Evolutionary conservation across 1,139 yeast species (phyloP).

Genomic region (Suhomyces kunorum): DNA sequence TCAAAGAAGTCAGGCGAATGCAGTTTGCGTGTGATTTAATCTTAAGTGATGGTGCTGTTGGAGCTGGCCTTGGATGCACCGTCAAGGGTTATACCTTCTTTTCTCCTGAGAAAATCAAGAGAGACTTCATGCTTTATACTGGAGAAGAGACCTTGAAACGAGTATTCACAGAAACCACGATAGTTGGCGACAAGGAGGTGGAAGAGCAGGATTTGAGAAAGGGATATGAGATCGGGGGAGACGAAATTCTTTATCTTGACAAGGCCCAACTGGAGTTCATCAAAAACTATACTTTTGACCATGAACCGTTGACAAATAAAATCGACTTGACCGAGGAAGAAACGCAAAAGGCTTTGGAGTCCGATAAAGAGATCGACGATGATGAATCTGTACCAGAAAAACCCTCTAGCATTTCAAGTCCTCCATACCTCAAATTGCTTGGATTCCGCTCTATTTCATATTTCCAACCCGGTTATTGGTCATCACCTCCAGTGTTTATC

Average conservation of each 20-base stretch:
- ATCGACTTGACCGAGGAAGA: not conserved
- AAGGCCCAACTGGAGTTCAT: constrained; percentile 32
- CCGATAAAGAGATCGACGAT: constrained; percentile 14
- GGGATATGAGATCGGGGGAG: constrained; percentile 33
- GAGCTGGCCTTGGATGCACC: constrained; percentile 58
- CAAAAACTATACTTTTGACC: constrained; percentile 40
- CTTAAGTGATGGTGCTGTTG: constrained; percentile 40
- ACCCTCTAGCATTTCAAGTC: constrained; percentile 20
- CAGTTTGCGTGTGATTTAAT: constrained; percentile 60
- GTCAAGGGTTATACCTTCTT: constrained; percentile 72
- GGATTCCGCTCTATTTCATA: constrained; percentile 58
- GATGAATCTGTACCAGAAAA: constrained; percentile 14
- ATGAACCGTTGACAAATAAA: constrained; percentile 18
- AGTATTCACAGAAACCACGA: constrained; percentile 51
- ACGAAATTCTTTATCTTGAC: constrained; percentile 29
- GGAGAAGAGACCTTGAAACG: constrained; percentile 52
- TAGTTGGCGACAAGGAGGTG: constrained; percentile 23
- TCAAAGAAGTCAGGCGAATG: constrained; percentile 63
- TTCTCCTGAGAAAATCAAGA: constrained; percentile 51
- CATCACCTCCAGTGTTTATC: constrained; percentile 60
- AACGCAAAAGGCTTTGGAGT: not conserved
- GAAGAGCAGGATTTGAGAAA: constrained; percentile 19
- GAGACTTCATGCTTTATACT: constrained; percentile 45
- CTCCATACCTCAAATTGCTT: constrained; percentile 54
- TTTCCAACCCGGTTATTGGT: constrained; percentile 53